Base-by-base conservation (phyloP, 768 basidiomycete species). In the Lyophyllum semitale region DNA sequence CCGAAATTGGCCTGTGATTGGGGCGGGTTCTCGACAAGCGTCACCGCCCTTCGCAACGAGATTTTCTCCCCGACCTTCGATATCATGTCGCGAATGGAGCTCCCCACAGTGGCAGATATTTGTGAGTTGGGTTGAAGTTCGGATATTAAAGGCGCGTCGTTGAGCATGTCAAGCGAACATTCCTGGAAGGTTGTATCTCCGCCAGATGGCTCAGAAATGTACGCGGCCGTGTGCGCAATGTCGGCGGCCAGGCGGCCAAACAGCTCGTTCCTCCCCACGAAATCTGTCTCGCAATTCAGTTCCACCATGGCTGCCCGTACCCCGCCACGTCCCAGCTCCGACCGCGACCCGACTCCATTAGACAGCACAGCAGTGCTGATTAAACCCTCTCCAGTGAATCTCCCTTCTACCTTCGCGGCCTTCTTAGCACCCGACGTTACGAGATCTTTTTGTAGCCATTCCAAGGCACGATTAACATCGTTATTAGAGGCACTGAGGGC, bases 271-370 rank as follows among this genome's bases (percentile, higher is more conserved):
- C 91, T 75, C 22, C 87, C 92, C 26, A 98, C 95, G 67, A 97
- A 98, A 74, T 98, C 95, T 49, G 95, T 97, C 75, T 98, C 95
- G 75, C 95, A 98, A 62, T 92, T 93, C 57, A 97, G 77, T 71
- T 98, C 95, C 53, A 98, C 76, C 82, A 97, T 89, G 18, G 89
- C 86, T 11, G 90, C 93, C 33, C 91, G 83, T 32, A 91, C 71
- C 35, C 82, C 78, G 1, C 78, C 79, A 18, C 68, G 69, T 7
- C 71, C 69, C 33, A 60, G 59, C 33, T 65, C 73, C 11, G 60
- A 66, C 44, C 64, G 68, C 30, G 72, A 59, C 17, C 77, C 78
- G 20, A 73, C 72, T 15, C 88, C 91, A 13, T 80, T 75, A 17
- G 90, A 85, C 22, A 96, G 79, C 11, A 93, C 71, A 41, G 84